Percentiles rank a stretch among this genome's conserved stretches.
Evolutionary conservation across 306 rosid genomes (phyloP).

Genomic region (Carpinus fangiana): DNA sequence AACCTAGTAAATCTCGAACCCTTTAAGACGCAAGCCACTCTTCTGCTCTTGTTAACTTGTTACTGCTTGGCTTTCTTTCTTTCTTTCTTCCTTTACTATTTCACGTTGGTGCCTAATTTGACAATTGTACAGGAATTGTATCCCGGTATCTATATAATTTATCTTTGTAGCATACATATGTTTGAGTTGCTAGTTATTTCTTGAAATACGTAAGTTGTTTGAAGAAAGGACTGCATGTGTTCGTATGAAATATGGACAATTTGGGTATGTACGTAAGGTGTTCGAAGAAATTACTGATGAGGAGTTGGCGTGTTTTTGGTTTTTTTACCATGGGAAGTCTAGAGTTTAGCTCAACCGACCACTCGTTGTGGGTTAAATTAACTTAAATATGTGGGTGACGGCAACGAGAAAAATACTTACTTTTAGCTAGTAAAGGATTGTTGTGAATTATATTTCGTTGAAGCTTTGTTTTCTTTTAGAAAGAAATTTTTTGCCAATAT

Average conservation of each 20-base stretch:
- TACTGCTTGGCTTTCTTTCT: neutral
- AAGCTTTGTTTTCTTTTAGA: neutral
- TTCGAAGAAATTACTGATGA: constrained; percentile 2
- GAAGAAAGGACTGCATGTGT: neutral
- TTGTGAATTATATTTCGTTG: neutral
- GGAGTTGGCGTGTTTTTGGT: neutral
- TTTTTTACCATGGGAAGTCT: neutral
- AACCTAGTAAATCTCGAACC: neutral
- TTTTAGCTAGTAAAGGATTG: neutral
- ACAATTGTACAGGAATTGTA: neutral
- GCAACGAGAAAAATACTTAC: neutral
- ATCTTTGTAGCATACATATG: neutral
- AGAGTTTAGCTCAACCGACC: neutral
- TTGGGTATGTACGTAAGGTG: neutral
- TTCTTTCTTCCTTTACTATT: neutral
- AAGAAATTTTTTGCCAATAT: neutral
- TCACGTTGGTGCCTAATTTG: neutral
- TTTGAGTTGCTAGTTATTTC: neutral
- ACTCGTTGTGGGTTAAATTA: neutral
- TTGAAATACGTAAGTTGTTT: neutral
- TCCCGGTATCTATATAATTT: neutral
- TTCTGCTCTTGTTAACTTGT: neutral
- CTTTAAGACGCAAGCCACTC: neutral
- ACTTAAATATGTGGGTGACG: too few species aligned
- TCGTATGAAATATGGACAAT: neutral